phyloP scores from a whole-genome alignment of 2,329 filamentous ascomycete species.

The Pochonia chlamydosporia region DNA sequence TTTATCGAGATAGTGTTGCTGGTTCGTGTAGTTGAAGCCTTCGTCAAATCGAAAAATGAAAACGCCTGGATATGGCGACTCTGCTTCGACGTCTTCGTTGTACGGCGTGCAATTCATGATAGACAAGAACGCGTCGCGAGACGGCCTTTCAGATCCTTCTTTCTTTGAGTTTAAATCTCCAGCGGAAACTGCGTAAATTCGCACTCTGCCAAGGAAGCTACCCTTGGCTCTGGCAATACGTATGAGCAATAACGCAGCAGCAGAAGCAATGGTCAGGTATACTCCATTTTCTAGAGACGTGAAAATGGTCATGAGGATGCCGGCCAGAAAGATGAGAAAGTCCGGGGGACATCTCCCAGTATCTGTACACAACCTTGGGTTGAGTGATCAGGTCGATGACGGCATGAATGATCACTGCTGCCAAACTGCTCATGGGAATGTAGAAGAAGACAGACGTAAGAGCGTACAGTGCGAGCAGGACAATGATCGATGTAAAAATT shows the following conservation, averaged over 20 bases:
- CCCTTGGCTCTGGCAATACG: conserved; percentile 75
- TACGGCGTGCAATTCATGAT: too few species aligned
- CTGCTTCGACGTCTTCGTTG: conserved; percentile 45
- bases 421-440: conserved; percentile 70
- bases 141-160: conserved; percentile 40
- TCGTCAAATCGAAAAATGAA: conserved; percentile 51
- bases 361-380: conserved; percentile 77
- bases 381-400: conserved; percentile 81
- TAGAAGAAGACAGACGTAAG: conserved; percentile 82
- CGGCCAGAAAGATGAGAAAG: conserved; percentile 77
- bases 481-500: conserved; percentile 75
- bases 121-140: conserved; percentile 39
- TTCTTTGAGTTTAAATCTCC: conserved; percentile 10
- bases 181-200: too few species aligned
- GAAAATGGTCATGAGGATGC: conserved; percentile 79
- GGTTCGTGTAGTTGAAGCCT: conserved; percentile 52
- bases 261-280: conserved; percentile 73
- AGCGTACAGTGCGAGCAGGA: conserved; percentile 79
- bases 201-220: too few species aligned
- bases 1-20: conserved; percentile 44
- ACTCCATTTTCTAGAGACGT: conserved; percentile 78
- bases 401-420: conserved; percentile 86
- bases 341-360: conserved; percentile 87
- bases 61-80: conserved; percentile 48
- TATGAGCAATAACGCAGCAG: conserved; percentile 67